These are phyloP conservation scores for Pseudonitzschia multiseries DNA, from an alignment of 108 stramenopile genomes.

Conservation along the genomic window DNA sequence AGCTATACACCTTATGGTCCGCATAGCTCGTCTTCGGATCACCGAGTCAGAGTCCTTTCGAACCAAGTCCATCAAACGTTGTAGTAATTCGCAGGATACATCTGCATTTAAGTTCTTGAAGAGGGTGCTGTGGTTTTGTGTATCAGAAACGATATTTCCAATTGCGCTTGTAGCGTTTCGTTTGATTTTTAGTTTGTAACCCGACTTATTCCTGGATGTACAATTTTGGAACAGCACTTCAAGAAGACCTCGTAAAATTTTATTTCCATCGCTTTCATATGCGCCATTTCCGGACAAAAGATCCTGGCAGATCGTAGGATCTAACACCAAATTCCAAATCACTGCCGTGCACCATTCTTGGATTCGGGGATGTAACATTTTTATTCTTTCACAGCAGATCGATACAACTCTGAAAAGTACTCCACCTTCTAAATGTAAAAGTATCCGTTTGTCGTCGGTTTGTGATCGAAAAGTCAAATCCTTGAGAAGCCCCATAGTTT, in stretches of 20 bases:
- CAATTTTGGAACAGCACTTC: conserved; percentile 4
- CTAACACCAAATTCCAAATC: conserved; percentile 43
- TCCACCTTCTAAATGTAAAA: conserved; percentile 20
- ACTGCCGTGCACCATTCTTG: conserved; percentile 48
- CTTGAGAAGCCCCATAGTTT: conserved; percentile 38
- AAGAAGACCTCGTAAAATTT: conserved; percentile 16
- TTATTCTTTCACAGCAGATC: not conserved
- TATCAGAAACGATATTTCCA: conserved; percentile 35
- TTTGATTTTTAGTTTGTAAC: conserved; percentile 16
- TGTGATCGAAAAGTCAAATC: conserved; percentile 42
- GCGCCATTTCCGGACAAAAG: conserved; percentile 11
- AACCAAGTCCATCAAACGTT: conserved; percentile 15
- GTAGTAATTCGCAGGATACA: conserved; percentile 1
- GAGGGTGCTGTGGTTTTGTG: conserved; percentile 5
- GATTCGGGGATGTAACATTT: not conserved
- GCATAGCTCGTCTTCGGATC: conserved; percentile 42
- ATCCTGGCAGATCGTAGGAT: conserved; percentile 8
- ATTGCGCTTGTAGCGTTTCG: conserved; percentile 41
- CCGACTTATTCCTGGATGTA: not conserved
- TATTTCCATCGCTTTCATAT: conserved; percentile 14
- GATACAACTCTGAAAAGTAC: conserved; percentile 15
- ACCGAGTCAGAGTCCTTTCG: conserved; percentile 30
- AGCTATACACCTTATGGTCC: conserved; percentile 42
- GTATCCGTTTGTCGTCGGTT: conserved; percentile 22
- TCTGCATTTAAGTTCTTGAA: not conserved